These are phyloP conservation scores for Trypanosoma lewisi DNA, from an alignment of 208 protist genomes.

Conservation along the genomic window DNA sequence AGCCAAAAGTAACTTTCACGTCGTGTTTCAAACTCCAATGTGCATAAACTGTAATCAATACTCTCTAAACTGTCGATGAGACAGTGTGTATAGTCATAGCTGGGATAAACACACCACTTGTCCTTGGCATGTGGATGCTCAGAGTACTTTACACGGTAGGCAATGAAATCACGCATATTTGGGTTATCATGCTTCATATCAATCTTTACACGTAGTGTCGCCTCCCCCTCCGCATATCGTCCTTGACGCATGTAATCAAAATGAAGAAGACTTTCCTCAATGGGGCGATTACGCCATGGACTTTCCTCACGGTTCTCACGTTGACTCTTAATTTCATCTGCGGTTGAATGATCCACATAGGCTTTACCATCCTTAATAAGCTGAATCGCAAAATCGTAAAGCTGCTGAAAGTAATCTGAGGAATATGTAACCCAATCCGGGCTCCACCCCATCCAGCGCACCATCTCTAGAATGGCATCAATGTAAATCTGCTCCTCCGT, in stretches of 20 bases:
- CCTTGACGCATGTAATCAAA: slow-evolving; percentile 95
- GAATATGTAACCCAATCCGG: slow-evolving; percentile 96
- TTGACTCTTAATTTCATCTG: slow-evolving; percentile 93
- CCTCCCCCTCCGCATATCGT: slow-evolving; percentile 96
- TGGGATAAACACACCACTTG: slow-evolving; percentile 99
- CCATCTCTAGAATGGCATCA: slow-evolving; percentile 94
- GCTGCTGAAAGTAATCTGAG: slow-evolving; percentile 98
- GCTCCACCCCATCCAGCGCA: slow-evolving; percentile 91
- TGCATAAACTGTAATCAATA: slow-evolving; percentile 99
- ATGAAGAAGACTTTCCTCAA: slow-evolving; percentile 90
- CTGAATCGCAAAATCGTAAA: slow-evolving; percentile 97
- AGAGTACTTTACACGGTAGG: slow-evolving; percentile 98
- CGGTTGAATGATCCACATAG: slow-evolving; percentile 97
- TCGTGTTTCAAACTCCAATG: slow-evolving; percentile 99
- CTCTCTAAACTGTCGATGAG: slow-evolving; percentile 99
- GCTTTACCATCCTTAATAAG: slow-evolving; percentile 98
- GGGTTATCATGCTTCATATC: slow-evolving; percentile 97
- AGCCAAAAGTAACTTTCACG: slow-evolving; percentile 97
- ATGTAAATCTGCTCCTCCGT: slow-evolving; percentile 98
- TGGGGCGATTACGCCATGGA: slow-evolving; percentile 86
- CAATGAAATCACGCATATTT: slow-evolving; percentile 98
- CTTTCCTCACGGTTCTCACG: slow-evolving; percentile 83
- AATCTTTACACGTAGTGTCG: slow-evolving; percentile 98
- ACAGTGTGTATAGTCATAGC: slow-evolving; percentile 99
- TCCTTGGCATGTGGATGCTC: slow-evolving; percentile 93